Evolutionary conservation across 148 eudicot genomes (phyloP), one percentile per base, ranked within the genome.

Genomic region (Mesembryanthemum crystallinum): DNA sequence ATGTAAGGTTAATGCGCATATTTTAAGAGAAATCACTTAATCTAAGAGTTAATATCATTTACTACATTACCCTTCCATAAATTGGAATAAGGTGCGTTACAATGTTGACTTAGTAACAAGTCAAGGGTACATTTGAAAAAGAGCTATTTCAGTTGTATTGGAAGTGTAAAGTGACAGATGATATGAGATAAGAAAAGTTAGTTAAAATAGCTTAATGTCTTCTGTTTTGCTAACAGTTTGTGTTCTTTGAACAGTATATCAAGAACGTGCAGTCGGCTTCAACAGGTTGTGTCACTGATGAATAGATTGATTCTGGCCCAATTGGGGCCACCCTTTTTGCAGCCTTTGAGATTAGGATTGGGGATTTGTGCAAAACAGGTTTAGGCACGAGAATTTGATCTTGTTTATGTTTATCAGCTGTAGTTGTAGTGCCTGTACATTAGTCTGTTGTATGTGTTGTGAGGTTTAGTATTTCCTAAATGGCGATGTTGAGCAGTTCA

Each of bases 271-370:
- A 85, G 78, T 81, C 97, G 27, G 97, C 97, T 64, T 90, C 97
- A 21, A 85, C 65, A 64, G 98, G 98, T 57, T 92, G 98, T 72
- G 95, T 92, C 33, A 92, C 97, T 3, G 97, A 92, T 74, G 97
- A 92, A 74, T 91, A 86, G 74, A 9, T 8, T 57, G 69, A 76
- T 71, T 57, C 67, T 27, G 52, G 64, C 32, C 30, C 37, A 15
- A 30, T 52, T 24, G 23, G 11, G 54, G 35, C 51, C 14, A 39
- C 39, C 47, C 7, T 9, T 59, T 73, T 57, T 73, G 68, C 45
- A 28, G 73, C 68, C 5, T 20, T 73, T 21, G 21, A 32, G 65
- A 29, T 32, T 65, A 35, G 60, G 80, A 66, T 66, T 24, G 24
- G 18, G 24, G 51, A 51, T 69, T 65, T 29, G 29, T 29, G 42